A percentile compares a stretch with the other conserved stretches of the same genome.
Evolutionary conservation across 768 basidiomycete species (phyloP).

Genomic region (Psilocybe subaeruginosa): DNA sequence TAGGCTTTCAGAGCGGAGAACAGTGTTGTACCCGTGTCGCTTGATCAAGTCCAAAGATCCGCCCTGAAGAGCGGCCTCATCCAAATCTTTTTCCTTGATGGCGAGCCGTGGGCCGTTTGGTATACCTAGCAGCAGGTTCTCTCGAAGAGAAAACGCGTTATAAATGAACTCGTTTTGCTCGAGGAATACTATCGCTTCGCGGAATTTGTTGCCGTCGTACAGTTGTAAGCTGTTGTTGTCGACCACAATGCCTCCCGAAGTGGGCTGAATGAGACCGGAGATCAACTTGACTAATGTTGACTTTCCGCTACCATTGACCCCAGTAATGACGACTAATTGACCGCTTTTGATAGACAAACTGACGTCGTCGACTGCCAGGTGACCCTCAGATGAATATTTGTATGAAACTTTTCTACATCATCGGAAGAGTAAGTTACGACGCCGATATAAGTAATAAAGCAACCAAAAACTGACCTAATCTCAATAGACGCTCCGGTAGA

Average conservation of each 20-base stretch:
- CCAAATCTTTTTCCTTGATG: slow-evolving; percentile 18
- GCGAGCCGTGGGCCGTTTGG: slow-evolving; percentile 20
- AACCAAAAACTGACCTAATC: background rate
- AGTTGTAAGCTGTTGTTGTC: slow-evolving; percentile 38
- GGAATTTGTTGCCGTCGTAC: slow-evolving; percentile 43
- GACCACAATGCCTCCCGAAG: slow-evolving; percentile 43
- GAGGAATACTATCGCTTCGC: slow-evolving; percentile 46
- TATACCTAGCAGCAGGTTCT: slow-evolving; percentile 34
- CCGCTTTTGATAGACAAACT: slow-evolving; percentile 48
- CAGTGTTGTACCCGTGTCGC: slow-evolving; percentile 35
- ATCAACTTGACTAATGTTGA: slow-evolving; percentile 55
- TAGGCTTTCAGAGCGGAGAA: slow-evolving; percentile 32
- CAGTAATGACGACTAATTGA: slow-evolving; percentile 56
- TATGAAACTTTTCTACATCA: slow-evolving; percentile 5
- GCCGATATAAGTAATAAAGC: background rate
- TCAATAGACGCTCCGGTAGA: background rate
- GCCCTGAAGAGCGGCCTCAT: slow-evolving; percentile 38
- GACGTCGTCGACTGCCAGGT: slow-evolving; percentile 38
- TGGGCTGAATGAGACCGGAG: slow-evolving; percentile 47
- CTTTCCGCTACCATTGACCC: slow-evolving; percentile 58
- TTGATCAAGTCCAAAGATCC: slow-evolving; percentile 42
- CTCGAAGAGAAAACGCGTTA: slow-evolving; percentile 42
- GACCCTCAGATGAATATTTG: background rate
- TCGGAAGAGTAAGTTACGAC: background rate
- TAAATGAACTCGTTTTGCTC: slow-evolving; percentile 51